A percentile compares a stretch with the other conserved stretches of the same genome.
These are phyloP conservation scores for Pythium sukuiense DNA, from an alignment of 352 stramenopile genomes.

Conservation along the genomic window DNA sequence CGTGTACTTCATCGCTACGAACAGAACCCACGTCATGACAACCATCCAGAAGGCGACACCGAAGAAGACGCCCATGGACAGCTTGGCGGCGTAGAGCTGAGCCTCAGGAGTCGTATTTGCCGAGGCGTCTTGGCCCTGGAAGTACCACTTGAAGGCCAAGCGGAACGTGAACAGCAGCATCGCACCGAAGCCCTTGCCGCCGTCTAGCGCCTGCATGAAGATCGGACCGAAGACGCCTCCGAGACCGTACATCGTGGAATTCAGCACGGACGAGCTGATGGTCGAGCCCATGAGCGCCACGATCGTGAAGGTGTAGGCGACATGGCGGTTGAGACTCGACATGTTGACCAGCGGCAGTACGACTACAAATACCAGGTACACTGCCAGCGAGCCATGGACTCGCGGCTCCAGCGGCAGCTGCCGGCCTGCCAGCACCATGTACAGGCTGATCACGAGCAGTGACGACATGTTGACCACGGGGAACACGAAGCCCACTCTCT, in stretches of 20 bases:
- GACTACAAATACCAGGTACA: slow-evolving; percentile 57
- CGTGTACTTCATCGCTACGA: slow-evolving; percentile 48
- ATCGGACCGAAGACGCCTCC: slow-evolving; percentile 73
- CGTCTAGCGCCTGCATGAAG: slow-evolving; percentile 80
- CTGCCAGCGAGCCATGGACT: slow-evolving; percentile 54
- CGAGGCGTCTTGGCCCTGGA: slow-evolving; percentile 9
- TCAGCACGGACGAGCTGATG: slow-evolving; percentile 63
- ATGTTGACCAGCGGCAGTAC: slow-evolving; percentile 64
- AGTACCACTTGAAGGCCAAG: slow-evolving; percentile 58
- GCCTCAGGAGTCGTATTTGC: neutral
- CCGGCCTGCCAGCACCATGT: slow-evolving; percentile 75
- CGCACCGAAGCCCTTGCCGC: slow-evolving; percentile 73
- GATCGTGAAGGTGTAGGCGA: slow-evolving; percentile 62
- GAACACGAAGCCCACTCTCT: slow-evolving; percentile 78
- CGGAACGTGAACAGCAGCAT: slow-evolving; percentile 70
- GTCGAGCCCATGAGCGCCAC: slow-evolving; percentile 64
- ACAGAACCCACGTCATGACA: slow-evolving; percentile 52
- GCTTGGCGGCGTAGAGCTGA: slow-evolving; percentile 24
- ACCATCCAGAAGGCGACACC: slow-evolving; percentile 57
- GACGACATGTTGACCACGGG: slow-evolving; percentile 86
- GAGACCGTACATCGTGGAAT: slow-evolving; percentile 73
- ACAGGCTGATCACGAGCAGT: slow-evolving; percentile 71
- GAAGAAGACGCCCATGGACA: slow-evolving; percentile 75
- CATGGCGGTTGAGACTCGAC: slow-evolving; percentile 37
- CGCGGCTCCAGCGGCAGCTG: slow-evolving; percentile 57